These are phyloP conservation scores for Didymella keratinophila DNA, from an alignment of 2,329 filamentous ascomycete genomes.

Conservation along the genomic window DNA sequence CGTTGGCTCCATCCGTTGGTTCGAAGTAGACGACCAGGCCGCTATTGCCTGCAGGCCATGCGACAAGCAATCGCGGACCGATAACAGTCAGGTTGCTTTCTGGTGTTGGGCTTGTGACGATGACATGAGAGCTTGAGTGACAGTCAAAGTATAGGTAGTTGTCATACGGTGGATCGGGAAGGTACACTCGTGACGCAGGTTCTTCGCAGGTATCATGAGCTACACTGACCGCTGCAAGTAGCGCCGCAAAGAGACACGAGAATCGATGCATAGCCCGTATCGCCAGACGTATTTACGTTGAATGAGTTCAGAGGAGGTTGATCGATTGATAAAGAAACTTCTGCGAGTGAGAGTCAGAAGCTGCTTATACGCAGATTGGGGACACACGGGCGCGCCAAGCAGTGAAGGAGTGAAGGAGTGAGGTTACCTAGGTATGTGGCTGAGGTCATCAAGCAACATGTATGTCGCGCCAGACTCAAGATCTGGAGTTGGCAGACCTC, in stretches of 20 bases:
- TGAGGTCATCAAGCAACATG: not conserved
- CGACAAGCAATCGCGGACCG: conserved; percentile 64
- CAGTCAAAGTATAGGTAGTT: conserved; percentile 74
- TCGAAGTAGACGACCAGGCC: conserved; percentile 66
- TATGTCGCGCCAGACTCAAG: not conserved
- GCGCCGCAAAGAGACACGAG: not conserved
- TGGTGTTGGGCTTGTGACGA: conserved; percentile 65
- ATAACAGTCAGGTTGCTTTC: conserved; percentile 64
- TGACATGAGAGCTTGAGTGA: conserved; percentile 65
- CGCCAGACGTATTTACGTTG: not conserved
- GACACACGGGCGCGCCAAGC: no score
- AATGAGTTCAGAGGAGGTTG: no score
- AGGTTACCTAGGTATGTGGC: no score
- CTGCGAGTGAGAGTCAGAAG: no score
- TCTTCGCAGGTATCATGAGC: conserved; percentile 23
- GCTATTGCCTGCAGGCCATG: conserved; percentile 72
- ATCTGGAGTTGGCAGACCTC: not conserved
- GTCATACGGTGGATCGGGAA: conserved; percentile 66
- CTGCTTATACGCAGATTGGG: no score
- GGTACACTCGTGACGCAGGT: conserved; percentile 46
- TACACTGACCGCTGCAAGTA: conserved; percentile 6
- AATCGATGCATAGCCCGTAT: not conserved
- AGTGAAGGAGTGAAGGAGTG: no score
- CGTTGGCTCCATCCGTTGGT: conserved; percentile 62
- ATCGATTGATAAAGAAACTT: no score